Evolutionary conservation across 2,329 filamentous ascomycete genomes (phyloP), one percentile per base, ranked within the genome.

Genomic region (Neofusicoccum cordaticola): DNA sequence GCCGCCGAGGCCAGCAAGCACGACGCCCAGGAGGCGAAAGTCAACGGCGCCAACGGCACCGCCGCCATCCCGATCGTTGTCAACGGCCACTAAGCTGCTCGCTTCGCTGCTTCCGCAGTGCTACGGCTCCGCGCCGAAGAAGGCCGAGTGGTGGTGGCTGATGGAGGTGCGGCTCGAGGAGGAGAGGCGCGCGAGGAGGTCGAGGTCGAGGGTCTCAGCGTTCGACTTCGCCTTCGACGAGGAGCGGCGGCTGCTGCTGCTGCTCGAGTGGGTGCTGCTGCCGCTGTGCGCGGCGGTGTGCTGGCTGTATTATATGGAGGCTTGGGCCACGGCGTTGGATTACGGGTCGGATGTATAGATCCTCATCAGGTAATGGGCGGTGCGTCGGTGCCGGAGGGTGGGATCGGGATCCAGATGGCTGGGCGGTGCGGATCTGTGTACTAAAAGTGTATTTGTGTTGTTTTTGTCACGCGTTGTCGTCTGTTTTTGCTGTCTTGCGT

Each of bases 301-400:
- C 6, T 42, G 37, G 52, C 52, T 57, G 52, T 57, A 57, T 57
- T 57, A 57, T 57, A 57, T 41, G 12, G 39, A 57, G 39, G 13
- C 52, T 57, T 57, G 52, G 52, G 39, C 27, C 27, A 31, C 11
- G 52, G 52, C 52, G 52, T 57, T 57, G 51, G 35, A 31, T 5
- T 31, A 31, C 27, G 27, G 27, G 27, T 31, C 6, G 27, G 27
- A 31, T 31, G 27, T 5, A 31, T 31, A 31, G 7, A 31, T 31
- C 27, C 27, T 31, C 27, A 31, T 31, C 27, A 31, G 27, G 27
- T 31, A 31, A 31, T 31, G 22, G 22, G 22, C 22, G 22, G 22
- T 22, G 27, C 6, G 27, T 31, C 4, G 27, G 27, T 31, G 5
- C 6, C 4, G 27, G 6, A 31, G 27, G 27, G 27, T 31, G 27